Conservation (phyloP, 202 grass and related monocot species). For the Cymbopogon flexuosus region DNA sequence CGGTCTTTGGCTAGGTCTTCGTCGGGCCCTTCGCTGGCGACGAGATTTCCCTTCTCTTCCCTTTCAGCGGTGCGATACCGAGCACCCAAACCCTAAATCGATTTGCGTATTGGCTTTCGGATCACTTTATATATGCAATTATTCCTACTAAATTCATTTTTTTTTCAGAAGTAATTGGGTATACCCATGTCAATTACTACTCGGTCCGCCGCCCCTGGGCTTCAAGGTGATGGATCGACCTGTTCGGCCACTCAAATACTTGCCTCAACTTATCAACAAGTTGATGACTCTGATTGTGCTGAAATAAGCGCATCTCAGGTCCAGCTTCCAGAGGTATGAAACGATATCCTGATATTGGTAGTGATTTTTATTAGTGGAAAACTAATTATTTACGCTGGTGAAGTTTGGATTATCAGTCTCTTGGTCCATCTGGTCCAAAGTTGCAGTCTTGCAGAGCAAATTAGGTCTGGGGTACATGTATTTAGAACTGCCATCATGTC, state of each 20-base stretch:
- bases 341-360: background rate
- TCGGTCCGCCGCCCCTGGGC: background rate
- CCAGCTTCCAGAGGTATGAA: constrained; percentile 12
- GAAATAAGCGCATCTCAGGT: background rate
- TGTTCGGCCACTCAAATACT: background rate
- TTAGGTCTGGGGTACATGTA: background rate
- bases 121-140: background rate
- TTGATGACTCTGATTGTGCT: background rate
- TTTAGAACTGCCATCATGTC: background rate
- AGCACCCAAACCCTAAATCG: background rate
- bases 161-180: background rate
- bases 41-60: background rate
- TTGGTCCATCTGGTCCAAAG: background rate
- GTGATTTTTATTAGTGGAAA: background rate
- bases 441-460: background rate
- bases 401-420: background rate
- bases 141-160: background rate
- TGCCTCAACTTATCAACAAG: background rate
- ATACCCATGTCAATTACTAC: background rate
- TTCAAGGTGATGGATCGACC: background rate
- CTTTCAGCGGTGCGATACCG: too few species aligned
- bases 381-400: background rate
- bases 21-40: background rate
- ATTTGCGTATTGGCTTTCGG: background rate
- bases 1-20: background rate